Conservation (phyloP, 1,139 yeast genomes). For the Yamadazyma buinensis region DNA sequence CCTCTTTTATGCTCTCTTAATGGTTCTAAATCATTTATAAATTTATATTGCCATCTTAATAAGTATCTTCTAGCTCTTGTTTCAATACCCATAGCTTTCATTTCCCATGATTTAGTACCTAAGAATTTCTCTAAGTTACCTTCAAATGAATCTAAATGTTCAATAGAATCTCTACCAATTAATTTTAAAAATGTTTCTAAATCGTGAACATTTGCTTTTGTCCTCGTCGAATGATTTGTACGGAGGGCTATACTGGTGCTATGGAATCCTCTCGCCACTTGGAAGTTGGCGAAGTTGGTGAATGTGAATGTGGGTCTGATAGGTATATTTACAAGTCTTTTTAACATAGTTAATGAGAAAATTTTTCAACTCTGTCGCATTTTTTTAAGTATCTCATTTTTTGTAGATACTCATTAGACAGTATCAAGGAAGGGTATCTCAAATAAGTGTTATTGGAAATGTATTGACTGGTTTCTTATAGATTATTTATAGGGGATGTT, state of each 20-base stretch:
- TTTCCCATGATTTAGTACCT: slow-evolving; percentile 45
- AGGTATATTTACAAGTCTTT: slow-evolving; percentile 5
- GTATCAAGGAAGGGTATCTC: too few species aligned
- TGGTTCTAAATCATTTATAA: slow-evolving; percentile 53
- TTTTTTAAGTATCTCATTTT: too few species aligned
- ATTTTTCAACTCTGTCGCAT: slow-evolving; percentile 5
- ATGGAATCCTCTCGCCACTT: too few species aligned
- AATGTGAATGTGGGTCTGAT: too few species aligned
- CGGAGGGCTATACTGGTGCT: slow-evolving; percentile 16
- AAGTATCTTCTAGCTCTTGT: slow-evolving; percentile 66
- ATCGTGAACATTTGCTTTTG: slow-evolving; percentile 62
- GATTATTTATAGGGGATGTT: too few species aligned
- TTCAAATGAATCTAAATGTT: slow-evolving; percentile 69
- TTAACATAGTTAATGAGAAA: slow-evolving; percentile 8
- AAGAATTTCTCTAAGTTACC: slow-evolving; percentile 69
- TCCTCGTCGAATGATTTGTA: slow-evolving; percentile 39
- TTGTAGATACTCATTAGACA: too few species aligned
- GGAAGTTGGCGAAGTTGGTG: too few species aligned
- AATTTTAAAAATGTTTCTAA: slow-evolving; percentile 64
- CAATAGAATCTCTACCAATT: slow-evolving; percentile 74
- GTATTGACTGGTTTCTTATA: too few species aligned
- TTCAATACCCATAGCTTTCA: slow-evolving; percentile 83
- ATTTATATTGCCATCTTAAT: slow-evolving; percentile 48
- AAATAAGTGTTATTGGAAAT: too few species aligned
- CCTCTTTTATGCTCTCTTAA: slow-evolving; percentile 61